These are phyloP conservation scores for Phialophora expanda DNA, from an alignment of 2,329 filamentous ascomycete genomes.

Conservation along the genomic window DNA sequence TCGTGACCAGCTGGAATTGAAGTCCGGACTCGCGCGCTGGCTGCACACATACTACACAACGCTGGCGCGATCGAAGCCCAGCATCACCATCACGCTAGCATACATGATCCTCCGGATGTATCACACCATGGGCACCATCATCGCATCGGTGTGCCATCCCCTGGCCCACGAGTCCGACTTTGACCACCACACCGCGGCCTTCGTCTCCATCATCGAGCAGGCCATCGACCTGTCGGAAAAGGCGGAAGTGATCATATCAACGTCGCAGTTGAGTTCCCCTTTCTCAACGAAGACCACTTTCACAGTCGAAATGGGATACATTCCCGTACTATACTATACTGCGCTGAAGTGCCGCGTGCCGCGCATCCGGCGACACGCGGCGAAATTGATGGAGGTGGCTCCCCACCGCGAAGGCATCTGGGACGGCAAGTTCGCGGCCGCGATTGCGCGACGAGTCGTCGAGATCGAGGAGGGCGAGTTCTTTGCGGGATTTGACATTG, in stretches of 20 bases:
- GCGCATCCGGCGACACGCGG: constrained; percentile 40
- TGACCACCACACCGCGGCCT: constrained; percentile 36
- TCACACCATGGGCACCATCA: constrained; percentile 9
- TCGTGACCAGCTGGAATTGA: neutral
- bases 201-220: constrained; percentile 34
- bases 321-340: constrained; percentile 44
- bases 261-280: neutral
- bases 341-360: constrained; percentile 44
- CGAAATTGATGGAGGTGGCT: constrained; percentile 27
- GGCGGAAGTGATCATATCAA: neutral
- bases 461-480: constrained; percentile 24
- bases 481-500: neutral
- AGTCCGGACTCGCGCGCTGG: neutral
- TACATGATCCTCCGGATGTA: constrained; percentile 10
- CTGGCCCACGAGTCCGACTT: constrained; percentile 40
- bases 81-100: constrained; percentile 5
- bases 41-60: neutral
- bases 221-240: neutral
- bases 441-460: constrained; percentile 33
- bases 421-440: constrained; percentile 30
- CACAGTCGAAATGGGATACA: constrained; percentile 41
- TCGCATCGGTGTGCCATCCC: constrained; percentile 42
- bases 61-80: neutral
- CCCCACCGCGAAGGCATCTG: constrained; percentile 39
- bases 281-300: neutral